A percentile compares a stretch with the other conserved stretches of the same genome.
Conservation (phyloP, 78 protist species). For the Reticulomyxa filosa region DNA sequence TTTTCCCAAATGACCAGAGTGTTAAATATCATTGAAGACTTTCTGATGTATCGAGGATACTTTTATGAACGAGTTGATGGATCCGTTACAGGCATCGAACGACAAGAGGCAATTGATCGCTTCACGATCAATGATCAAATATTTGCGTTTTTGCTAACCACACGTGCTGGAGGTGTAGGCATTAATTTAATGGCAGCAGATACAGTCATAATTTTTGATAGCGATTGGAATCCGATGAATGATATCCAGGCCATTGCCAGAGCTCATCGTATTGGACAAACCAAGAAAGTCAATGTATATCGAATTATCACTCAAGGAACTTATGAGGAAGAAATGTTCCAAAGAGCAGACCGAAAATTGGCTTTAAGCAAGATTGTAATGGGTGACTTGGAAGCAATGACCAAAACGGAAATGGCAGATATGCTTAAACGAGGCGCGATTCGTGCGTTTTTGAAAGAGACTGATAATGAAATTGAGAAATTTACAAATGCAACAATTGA, state of each 20-base stretch:
- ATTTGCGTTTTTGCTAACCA: constrained; percentile 31
- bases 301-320: constrained; percentile 19
- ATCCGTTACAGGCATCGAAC: not conserved
- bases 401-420: too few species aligned
- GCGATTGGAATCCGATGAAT: constrained; percentile 30
- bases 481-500: too few species aligned
- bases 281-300: not conserved
- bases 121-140: constrained; percentile 20
- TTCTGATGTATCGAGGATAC: constrained; percentile 9
- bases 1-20: constrained; percentile 69
- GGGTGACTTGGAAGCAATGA: too few species aligned
- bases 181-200: constrained; percentile 56
- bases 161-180: constrained; percentile 98
- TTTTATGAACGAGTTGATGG: constrained; percentile 89
- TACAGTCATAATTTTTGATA: not conserved
- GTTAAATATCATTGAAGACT: constrained; percentile 76
- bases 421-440: too few species aligned
- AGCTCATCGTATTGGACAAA: constrained; percentile 46
- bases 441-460: too few species aligned
- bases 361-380: constrained; percentile 66
- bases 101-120: constrained; percentile 1
- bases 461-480: too few species aligned
- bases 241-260: constrained; percentile 98
- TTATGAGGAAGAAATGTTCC: constrained; percentile 81
- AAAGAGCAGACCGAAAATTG: constrained; percentile 78